Evolutionary conservation across 1,139 yeast species (phyloP).

Genomic region (Spathaspora sp.): DNA sequence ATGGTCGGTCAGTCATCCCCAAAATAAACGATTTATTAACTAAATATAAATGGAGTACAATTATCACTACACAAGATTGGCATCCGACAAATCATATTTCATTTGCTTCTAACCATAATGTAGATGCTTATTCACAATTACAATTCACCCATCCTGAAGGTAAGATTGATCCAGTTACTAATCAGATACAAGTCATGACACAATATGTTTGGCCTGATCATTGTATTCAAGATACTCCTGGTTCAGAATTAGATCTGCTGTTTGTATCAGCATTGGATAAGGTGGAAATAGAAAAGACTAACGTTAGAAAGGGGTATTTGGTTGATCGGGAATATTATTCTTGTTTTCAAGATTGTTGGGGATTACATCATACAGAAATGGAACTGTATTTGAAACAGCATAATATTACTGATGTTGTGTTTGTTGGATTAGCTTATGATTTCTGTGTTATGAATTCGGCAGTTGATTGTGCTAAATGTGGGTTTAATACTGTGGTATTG

Average conservation of each 20-base stretch:
- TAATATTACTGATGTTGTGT: slow-evolving; percentile 58
- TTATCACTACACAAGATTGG: slow-evolving; percentile 85
- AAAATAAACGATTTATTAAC: slow-evolving; percentile 41
- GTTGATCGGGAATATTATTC: slow-evolving; percentile 83
- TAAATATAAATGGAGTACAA: slow-evolving; percentile 53
- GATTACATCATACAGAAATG: slow-evolving; percentile 67
- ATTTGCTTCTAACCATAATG: slow-evolving; percentile 69
- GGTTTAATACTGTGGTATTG: slow-evolving; percentile 64
- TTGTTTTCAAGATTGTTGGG: slow-evolving; percentile 84
- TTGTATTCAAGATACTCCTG: slow-evolving; percentile 70
- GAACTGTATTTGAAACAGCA: slow-evolving; percentile 41
- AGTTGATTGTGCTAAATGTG: slow-evolving; percentile 58
- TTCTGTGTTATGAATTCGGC: slow-evolving; percentile 82
- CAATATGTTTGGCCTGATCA: slow-evolving; percentile 89
- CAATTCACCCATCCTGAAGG: slow-evolving; percentile 54
- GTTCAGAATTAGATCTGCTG: slow-evolving; percentile 61
- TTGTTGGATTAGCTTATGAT: slow-evolving; percentile 86
- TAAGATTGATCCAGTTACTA: slow-evolving; percentile 25
- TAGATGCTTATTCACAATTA: slow-evolving; percentile 51
- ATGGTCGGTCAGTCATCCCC: slow-evolving; percentile 62
- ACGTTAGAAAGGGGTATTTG: slow-evolving; percentile 69
- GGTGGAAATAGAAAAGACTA: slow-evolving; percentile 20
- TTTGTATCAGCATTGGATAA: slow-evolving; percentile 26
- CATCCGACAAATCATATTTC: slow-evolving; percentile 79
- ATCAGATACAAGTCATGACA: slow-evolving; percentile 23